phyloP scores from a whole-genome alignment of 1,284 basidiomycete species.

The Hymenochaete sp. region DNA sequence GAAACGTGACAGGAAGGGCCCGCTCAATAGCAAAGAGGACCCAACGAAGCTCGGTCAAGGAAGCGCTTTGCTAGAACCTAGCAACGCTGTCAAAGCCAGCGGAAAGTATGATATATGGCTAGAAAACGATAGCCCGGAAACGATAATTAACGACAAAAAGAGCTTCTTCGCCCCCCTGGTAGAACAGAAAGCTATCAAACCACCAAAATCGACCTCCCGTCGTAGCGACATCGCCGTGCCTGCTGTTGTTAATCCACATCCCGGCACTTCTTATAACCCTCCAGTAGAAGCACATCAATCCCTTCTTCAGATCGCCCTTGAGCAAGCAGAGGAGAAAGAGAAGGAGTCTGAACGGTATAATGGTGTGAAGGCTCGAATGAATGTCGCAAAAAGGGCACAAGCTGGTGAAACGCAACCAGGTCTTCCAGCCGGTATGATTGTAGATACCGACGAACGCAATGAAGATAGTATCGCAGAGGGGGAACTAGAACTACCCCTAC shows the following conservation, averaged over 20 bases:
- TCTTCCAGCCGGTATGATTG: slow-evolving; percentile 48
- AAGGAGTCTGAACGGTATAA: slow-evolving; percentile 48
- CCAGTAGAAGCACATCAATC: slow-evolving; percentile 67
- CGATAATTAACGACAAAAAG: slow-evolving; percentile 33
- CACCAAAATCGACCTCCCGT: slow-evolving; percentile 40
- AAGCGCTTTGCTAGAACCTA: slow-evolving; percentile 51
- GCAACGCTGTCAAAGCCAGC: slow-evolving; percentile 60
- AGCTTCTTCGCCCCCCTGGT: slow-evolving; percentile 26
- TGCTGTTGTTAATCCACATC: slow-evolving; percentile 70
- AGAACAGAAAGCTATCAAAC: slow-evolving; percentile 21
- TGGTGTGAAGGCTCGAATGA: slow-evolving; percentile 47
- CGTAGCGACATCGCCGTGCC: slow-evolving; percentile 49
- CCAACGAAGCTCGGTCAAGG: slow-evolving; percentile 54
- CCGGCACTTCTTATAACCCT: slow-evolving; percentile 93
- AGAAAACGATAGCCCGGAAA: slow-evolving; percentile 18
- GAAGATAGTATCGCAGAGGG: slow-evolving; percentile 26
- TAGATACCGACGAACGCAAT: slow-evolving; percentile 37
- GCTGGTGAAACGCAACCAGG: slow-evolving; percentile 23
- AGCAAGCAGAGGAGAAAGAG: slow-evolving; percentile 55
- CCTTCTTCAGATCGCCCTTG: slow-evolving; percentile 64
- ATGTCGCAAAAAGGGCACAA: slow-evolving; percentile 35
- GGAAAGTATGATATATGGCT: slow-evolving; percentile 72
- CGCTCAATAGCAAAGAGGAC: slow-evolving; percentile 62
- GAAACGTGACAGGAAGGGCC: slow-evolving; percentile 58
- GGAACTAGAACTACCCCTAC: slow-evolving; percentile 26